phyloP scores from a whole-genome alignment of 2,329 filamentous ascomycete species.

The Trichoderma gracile region DNA sequence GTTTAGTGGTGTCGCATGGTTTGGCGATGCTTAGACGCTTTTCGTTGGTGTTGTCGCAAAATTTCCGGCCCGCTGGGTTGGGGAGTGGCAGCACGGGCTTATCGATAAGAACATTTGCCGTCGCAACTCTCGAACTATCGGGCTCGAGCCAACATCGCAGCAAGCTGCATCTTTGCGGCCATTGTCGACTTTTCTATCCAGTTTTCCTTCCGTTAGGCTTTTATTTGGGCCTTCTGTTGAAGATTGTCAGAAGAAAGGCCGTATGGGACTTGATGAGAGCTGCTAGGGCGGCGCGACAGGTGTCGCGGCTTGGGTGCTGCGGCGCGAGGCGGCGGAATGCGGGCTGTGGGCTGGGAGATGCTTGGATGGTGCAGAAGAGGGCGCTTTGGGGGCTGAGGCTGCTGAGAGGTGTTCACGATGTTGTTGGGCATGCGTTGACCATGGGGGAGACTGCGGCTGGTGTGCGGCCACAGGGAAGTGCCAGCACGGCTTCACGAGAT shows the following conservation, averaged over 20 bases:
- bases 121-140: too few relatives aligned
- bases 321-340: slow-evolving; percentile 4
- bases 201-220: not conserved
- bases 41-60: slow-evolving; percentile 29
- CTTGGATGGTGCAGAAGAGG: slow-evolving; percentile 20
- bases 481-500: not conserved
- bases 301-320: slow-evolving; percentile 19
- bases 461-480: not conserved
- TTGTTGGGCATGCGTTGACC: slow-evolving; percentile 26
- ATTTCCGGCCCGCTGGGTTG: slow-evolving; percentile 29
- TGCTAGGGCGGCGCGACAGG: slow-evolving; percentile 29
- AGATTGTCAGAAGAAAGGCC: not conserved
- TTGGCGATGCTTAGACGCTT: not conserved
- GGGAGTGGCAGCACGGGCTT: slow-evolving; percentile 13
- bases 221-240: not conserved
- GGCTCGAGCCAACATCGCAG: not conserved
- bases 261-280: slow-evolving; percentile 28
- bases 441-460: slow-evolving; percentile 27
- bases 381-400: slow-evolving; percentile 25
- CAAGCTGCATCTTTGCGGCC: too few relatives aligned
- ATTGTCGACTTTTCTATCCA: not conserved
- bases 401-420: slow-evolving; percentile 27
- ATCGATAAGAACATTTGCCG: slow-evolving; percentile 24
- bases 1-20: not conserved
- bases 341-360: not conserved